A percentile compares a stretch with the other conserved stretches of the same genome.
phyloP scores from a whole-genome alignment of 106 monocot genomes.

The Platanthera zijinensis region DNA sequence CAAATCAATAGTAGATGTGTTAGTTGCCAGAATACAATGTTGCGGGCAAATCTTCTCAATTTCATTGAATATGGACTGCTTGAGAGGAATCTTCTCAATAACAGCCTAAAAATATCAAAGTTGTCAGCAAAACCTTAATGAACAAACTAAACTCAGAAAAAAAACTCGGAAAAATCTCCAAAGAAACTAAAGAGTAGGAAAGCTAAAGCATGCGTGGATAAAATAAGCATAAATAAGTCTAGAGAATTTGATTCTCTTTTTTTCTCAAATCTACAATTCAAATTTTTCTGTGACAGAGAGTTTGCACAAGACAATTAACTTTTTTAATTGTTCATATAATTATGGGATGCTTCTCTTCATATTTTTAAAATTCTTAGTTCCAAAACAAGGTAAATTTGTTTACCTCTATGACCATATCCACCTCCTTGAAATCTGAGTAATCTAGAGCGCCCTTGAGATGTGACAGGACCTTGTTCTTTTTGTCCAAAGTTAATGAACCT shows the following conservation, averaged over 20 bases:
- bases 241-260: not conserved
- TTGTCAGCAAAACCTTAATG: not conserved
- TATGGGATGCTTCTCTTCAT: not conserved
- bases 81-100: constrained; percentile 70
- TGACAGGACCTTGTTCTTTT: constrained; percentile 49
- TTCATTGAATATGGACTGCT: constrained; percentile 86
- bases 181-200: not conserved
- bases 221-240: not conserved
- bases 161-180: not conserved
- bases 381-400: not conserved
- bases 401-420: constrained; percentile 96
- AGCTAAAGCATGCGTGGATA: not conserved
- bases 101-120: constrained; percentile 49
- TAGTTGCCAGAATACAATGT: constrained; percentile 83
- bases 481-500: constrained; percentile 55
- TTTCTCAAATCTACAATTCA: not conserved
- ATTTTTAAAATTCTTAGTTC: not conserved
- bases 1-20: constrained; percentile 91
- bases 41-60: constrained; percentile 61
- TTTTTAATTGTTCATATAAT: not conserved
- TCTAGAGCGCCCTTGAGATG: constrained; percentile 63
- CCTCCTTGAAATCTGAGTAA: constrained; percentile 70
- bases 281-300: not conserved
- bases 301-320: not conserved
- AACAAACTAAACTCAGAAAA: not conserved